phyloP scores from a whole-genome alignment of 2,329 filamentous ascomycete genomes.

The Fusarium hostae region DNA sequence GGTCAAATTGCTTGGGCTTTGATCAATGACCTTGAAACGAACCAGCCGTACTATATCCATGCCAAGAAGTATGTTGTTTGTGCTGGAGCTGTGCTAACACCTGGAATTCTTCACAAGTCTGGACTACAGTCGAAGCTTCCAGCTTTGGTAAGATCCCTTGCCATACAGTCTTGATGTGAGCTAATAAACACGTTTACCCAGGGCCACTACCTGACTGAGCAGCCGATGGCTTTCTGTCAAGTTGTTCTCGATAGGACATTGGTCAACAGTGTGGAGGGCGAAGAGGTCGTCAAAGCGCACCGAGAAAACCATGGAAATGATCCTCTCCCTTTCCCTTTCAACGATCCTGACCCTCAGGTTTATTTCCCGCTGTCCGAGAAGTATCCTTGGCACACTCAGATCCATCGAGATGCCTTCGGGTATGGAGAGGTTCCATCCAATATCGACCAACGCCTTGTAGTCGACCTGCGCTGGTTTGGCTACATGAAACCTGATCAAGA shows the following conservation, averaged over 20 bases:
- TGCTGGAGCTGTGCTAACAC: constrained; percentile 1
- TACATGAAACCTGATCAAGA: background rate
- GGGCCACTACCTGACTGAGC: constrained; percentile 9
- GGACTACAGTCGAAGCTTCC: background rate
- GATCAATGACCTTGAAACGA: background rate
- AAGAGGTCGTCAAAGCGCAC: background rate
- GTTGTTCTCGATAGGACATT: background rate
- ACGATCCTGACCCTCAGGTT: background rate
- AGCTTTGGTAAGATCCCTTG: background rate
- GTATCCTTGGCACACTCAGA: constrained; percentile 10
- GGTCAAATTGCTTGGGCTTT: background rate
- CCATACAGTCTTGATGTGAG: background rate
- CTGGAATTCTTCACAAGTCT: background rate
- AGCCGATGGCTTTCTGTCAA: constrained; percentile 9
- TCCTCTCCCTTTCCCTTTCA: background rate
- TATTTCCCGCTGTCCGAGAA: constrained; percentile 7
- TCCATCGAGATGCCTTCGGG: constrained; percentile 2
- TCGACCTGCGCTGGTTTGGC: constrained; percentile 12
- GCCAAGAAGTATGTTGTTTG: constrained; percentile 8
- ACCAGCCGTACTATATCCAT: background rate
- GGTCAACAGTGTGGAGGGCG: background rate
- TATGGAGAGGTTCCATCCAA: background rate
- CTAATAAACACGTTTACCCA: background rate
- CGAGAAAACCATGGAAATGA: background rate
- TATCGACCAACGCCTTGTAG: background rate